Base-by-base conservation (phyloP, 2,329 filamentous ascomycete species). In the Dothidotthia symphoricarpi region DNA sequence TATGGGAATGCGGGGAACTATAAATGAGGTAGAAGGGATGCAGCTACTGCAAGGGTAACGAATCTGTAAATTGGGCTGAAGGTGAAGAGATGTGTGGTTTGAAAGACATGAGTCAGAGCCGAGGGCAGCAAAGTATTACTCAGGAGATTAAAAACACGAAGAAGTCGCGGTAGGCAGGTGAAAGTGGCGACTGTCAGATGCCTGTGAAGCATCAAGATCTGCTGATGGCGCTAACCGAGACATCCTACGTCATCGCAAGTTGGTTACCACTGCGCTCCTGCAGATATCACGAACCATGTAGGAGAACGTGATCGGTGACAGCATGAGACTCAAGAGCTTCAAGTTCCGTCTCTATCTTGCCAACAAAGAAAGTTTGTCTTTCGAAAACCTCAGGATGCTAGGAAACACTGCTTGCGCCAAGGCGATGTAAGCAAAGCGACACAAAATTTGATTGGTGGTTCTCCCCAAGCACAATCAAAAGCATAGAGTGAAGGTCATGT, bases 51-150 rank as follows among this genome's bases (percentile, higher is more conserved):
- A 63, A 45, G 38, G 61, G 61, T 26, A 63, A 51, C 10, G 55
- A 50, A 37, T 62, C 55, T 45, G 41, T 53, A 39, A 56, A 63
- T 32, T 58, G 51, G 39, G 54, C 55, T 12, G 54, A 58, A 19
- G 41, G 46, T 42, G 38, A 45, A 47, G 54, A 50, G 38, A 53
- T 42, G 36, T 45, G 44, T 45, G 42, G 50, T 57, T 49, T 53
- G 46, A 57, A 47, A 57, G 60, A 66, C 63, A 66, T 66, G 61
- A 61, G 55, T 63, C 54, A 57, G 43, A 57, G 52, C 37, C 39
- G 41, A 36, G 38, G 41, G 47, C 44, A 45, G 41, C 38, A 28
- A 30, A 46, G 17, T 24, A 15, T 28, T 16, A 22, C 26, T 22
- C 27, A 15, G 30, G 27, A 41, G 35, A 34, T 43, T n/a, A n/a